A percentile compares a stretch with the other conserved stretches of the same genome.
phyloP scores from a whole-genome alignment of 2,329 filamentous ascomycete genomes.

The Teratosphaeria viscida region DNA sequence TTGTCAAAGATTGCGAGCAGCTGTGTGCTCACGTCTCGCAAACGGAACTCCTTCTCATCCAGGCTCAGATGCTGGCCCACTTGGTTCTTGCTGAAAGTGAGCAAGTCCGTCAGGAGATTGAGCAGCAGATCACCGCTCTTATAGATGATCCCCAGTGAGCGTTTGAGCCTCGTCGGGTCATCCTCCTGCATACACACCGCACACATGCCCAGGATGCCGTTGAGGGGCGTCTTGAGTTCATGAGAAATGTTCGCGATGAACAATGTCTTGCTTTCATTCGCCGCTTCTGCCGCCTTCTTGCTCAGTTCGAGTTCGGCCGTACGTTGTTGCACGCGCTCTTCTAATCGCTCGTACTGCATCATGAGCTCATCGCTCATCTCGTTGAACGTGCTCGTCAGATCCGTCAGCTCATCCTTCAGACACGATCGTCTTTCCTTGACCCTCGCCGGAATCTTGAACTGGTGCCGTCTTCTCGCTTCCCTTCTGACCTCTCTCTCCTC shows the following conservation, averaged over 20 bases:
- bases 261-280: constrained; percentile 91
- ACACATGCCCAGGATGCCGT: constrained; percentile 91
- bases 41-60: constrained; percentile 73
- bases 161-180: constrained; percentile 64
- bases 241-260: constrained; percentile 92
- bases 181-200: constrained; percentile 89
- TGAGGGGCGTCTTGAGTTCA: constrained; percentile 86
- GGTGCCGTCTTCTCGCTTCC: constrained; percentile 35
- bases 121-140: constrained; percentile 76
- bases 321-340: constrained; percentile 72
- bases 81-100: constrained; percentile 93
- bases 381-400: constrained; percentile 77
- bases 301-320: constrained; percentile 78
- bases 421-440: constrained; percentile 66
- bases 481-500: constrained; percentile 24
- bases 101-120: constrained; percentile 75
- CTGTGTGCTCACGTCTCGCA: constrained; percentile 77
- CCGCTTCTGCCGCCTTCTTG: constrained; percentile 87
- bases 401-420: constrained; percentile 74
- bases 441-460: constrained; percentile 76
- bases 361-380: constrained; percentile 86
- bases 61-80: constrained; percentile 74
- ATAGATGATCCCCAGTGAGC: constrained; percentile 78
- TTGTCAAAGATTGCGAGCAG: constrained; percentile 81
- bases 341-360: constrained; percentile 74